These are phyloP conservation scores for Ogataea pilisensis DNA, from an alignment of 805 yeast species.

Conservation along the genomic window DNA sequence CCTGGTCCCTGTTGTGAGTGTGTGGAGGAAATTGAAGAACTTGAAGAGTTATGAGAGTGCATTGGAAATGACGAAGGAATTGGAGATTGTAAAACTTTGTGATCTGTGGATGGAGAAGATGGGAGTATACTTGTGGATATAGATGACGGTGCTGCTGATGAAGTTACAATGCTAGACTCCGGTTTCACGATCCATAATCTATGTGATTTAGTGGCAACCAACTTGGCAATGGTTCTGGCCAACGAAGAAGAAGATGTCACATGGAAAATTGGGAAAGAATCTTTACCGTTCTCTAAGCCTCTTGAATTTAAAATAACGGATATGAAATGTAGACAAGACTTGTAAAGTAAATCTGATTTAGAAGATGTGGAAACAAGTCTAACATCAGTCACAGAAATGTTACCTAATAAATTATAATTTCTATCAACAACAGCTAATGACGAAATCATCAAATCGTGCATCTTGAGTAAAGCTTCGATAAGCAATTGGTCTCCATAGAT, in stretches of 20 bases:
- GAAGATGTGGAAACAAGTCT: constrained; percentile 82
- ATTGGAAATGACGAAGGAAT: constrained; percentile 13
- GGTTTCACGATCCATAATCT: constrained; percentile 81
- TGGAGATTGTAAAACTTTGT: constrained; percentile 13
- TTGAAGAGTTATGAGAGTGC: constrained; percentile 3
- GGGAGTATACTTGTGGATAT: constrained; percentile 11
- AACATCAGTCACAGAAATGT: constrained; percentile 92
- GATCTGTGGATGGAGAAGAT: constrained; percentile 12
- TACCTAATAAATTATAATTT: constrained; percentile 73
- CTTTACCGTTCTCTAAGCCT: constrained; percentile 92
- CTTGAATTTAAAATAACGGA: constrained; percentile 80
- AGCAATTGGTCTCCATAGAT: constrained; percentile 84
- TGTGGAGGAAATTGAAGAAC: not conserved
- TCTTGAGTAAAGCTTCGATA: constrained; percentile 79
- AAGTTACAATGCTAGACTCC: constrained; percentile 10
- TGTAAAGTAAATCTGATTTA: constrained; percentile 75
- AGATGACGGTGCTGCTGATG: constrained; percentile 4
- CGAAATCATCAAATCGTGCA: constrained; percentile 81
- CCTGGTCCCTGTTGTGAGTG: constrained; percentile 2
- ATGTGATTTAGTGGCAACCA: constrained; percentile 93
- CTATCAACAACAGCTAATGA: constrained; percentile 91
- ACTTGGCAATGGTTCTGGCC: constrained; percentile 86
- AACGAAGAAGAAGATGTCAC: constrained; percentile 75
- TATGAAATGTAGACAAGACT: constrained; percentile 82
- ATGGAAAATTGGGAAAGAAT: constrained; percentile 94